Conservation (phyloP, 805 yeast species). For the Jamesozyma piceae region DNA sequence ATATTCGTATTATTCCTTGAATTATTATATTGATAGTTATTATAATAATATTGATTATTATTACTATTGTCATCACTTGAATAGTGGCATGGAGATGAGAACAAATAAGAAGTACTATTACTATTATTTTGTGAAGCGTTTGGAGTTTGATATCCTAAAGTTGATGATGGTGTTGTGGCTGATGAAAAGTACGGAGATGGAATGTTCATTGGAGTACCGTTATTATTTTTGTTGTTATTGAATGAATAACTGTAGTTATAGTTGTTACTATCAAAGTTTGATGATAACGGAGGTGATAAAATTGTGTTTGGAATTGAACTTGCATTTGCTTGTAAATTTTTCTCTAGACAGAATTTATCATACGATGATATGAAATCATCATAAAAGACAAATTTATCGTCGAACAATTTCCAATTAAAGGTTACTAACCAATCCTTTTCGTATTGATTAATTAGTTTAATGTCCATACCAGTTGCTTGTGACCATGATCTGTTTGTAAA, state of each 20-base stretch:
- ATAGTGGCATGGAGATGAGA: constrained; percentile 4
- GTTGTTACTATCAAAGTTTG: not conserved
- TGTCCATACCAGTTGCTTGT: constrained; percentile 79
- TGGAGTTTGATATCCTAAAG: constrained; percentile 20
- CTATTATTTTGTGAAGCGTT: constrained; percentile 2
- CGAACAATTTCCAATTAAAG: constrained; percentile 51
- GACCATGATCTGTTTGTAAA: constrained; percentile 94
- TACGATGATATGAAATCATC: constrained; percentile 20
- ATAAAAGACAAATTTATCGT: constrained; percentile 24
- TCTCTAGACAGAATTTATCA: constrained; percentile 15
- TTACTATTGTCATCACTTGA: constrained; percentile 1
- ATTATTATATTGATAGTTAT: not conserved
- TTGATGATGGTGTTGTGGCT: constrained; percentile 10
- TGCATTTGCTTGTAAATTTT: not conserved
- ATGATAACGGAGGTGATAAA: not conserved
- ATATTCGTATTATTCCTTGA: not conserved
- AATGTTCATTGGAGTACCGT: constrained; percentile 1
- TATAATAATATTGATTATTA: constrained; percentile 1
- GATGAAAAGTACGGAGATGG: constrained; percentile 4
- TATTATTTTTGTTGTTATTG: not conserved
- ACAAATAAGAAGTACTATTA: constrained; percentile 5
- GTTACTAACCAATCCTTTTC: constrained; percentile 64
- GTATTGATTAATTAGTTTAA: constrained; percentile 47
- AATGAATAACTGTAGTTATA: constrained; percentile 1
- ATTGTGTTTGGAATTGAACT: not conserved